Percentiles rank a stretch among this genome's conserved stretches.
These are phyloP conservation scores for Venturia carpophila DNA, from an alignment of 2,329 filamentous ascomycete species.

Conservation along the genomic window DNA sequence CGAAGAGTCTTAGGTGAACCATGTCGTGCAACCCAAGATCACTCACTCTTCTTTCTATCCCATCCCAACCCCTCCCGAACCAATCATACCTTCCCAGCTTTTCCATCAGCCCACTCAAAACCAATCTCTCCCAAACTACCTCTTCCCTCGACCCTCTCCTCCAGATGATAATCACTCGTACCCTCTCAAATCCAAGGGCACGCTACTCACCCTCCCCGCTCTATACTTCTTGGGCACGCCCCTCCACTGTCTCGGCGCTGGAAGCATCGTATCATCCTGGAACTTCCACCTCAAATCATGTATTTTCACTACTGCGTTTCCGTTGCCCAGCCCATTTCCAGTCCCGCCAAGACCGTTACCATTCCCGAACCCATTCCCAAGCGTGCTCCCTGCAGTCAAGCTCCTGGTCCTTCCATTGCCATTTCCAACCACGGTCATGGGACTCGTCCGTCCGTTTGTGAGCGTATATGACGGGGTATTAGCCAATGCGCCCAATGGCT, in stretches of 20 bases:
- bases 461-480: slow-evolving; percentile 54
- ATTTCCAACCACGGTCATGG: neutral
- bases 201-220: slow-evolving; percentile 86
- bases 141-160: no score
- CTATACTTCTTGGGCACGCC: slow-evolving; percentile 73
- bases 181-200: slow-evolving; percentile 72
- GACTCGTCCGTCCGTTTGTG: slow-evolving; percentile 31
- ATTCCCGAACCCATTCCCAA: neutral
- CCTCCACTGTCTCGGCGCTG: slow-evolving; percentile 73
- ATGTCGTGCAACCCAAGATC: neutral
- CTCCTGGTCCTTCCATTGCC: slow-evolving; percentile 22
- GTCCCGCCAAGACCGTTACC: neutral
- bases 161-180: slow-evolving; percentile 30
- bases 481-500: slow-evolving; percentile 50
- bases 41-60: neutral
- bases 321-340: neutral
- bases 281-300: slow-evolving; percentile 82
- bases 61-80: neutral
- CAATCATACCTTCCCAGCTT: neutral
- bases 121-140: no score
- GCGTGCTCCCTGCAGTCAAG: slow-evolving; percentile 22
- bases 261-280: slow-evolving; percentile 70
- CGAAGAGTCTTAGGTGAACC: neutral
- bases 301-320: slow-evolving; percentile 38
- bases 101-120: neutral